Conservation (phyloP, 1,139 yeast genomes). For the Hanseniaspora gamundiae region DNA sequence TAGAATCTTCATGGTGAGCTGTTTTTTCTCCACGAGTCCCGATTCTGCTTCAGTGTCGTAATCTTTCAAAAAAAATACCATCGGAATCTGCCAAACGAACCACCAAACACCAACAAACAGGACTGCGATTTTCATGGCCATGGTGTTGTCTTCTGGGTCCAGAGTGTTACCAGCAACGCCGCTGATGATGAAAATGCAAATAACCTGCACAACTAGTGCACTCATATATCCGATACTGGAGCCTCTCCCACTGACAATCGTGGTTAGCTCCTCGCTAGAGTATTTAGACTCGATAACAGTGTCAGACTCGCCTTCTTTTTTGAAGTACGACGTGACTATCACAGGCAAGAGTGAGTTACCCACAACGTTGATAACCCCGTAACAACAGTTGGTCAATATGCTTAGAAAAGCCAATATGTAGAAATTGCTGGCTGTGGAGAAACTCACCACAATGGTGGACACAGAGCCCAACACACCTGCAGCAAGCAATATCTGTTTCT, state of each 20-base stretch:
- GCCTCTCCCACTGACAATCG: constrained; percentile 50
- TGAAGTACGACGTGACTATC: constrained; percentile 28
- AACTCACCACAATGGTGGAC: constrained; percentile 35
- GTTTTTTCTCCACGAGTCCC: constrained; percentile 8
- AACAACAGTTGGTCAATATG: constrained; percentile 49
- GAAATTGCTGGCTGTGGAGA: constrained; percentile 32
- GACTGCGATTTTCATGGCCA: constrained; percentile 43
- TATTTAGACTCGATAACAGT: constrained; percentile 2
- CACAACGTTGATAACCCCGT: constrained; percentile 62
- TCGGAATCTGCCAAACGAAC: constrained; percentile 52
- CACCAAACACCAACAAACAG: constrained; percentile 59
- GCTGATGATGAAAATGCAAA: constrained; percentile 36
- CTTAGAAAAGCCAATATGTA: constrained; percentile 45
- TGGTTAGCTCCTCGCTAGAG: constrained; percentile 26
- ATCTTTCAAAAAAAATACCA: constrained; percentile 32
- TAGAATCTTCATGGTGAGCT: neutral
- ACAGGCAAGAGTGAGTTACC: constrained; percentile 62
- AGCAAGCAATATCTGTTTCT: constrained; percentile 30
- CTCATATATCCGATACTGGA: constrained; percentile 55
- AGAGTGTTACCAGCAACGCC: neutral
- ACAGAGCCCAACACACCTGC: constrained; percentile 48
- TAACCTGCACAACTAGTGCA: constrained; percentile 48
- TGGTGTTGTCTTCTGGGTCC: constrained; percentile 31
- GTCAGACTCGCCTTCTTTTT: constrained; percentile 8
- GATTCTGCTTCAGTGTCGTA: constrained; percentile 1